These are phyloP conservation scores for Yamadazyma takamatsuzukensis DNA, from an alignment of 805 yeast genomes.

Conservation along the genomic window DNA sequence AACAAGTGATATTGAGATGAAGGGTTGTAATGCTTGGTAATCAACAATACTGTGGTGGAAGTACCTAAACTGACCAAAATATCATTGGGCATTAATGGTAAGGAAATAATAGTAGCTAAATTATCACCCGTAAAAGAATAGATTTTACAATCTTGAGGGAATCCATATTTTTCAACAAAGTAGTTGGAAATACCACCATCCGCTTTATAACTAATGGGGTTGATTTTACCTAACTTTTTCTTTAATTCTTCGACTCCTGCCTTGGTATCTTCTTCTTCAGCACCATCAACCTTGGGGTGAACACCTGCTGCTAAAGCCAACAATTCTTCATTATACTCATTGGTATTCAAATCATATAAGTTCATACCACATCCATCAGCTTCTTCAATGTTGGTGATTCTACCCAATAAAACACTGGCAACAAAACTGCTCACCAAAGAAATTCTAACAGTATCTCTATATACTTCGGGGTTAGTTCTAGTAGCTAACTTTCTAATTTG, in stretches of 20 bases:
- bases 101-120: conserved; percentile 78
- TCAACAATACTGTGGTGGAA: conserved; percentile 81
- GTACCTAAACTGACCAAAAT: conserved; percentile 83
- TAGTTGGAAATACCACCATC: conserved; percentile 56
- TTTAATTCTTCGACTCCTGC: conserved; percentile 40
- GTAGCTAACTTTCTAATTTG: conserved; percentile 75
- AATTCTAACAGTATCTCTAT: conserved; percentile 56
- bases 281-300: conserved; percentile 41
- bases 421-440: conserved; percentile 77
- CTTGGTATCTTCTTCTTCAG: conserved; percentile 13
- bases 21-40: conserved; percentile 74
- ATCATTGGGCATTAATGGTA: conserved; percentile 75
- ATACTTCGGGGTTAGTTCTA: conserved; percentile 44
- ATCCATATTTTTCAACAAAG: conserved; percentile 63
- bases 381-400: conserved; percentile 63
- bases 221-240: conserved; percentile 51
- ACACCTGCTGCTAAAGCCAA: conserved; percentile 53
- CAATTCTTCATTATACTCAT: conserved; percentile 54
- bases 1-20: conserved; percentile 82
- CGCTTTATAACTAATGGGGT: conserved; percentile 47
- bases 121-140: conserved; percentile 89
- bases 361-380: conserved; percentile 96
- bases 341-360: conserved; percentile 63
- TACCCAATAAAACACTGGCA: conserved; percentile 66
- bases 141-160: conserved; percentile 52